A percentile compares a stretch with the other conserved stretches of the same genome.
phyloP scores from a whole-genome alignment of 495 filamentous ascomycete genomes.

The Monascus purpureus region DNA sequence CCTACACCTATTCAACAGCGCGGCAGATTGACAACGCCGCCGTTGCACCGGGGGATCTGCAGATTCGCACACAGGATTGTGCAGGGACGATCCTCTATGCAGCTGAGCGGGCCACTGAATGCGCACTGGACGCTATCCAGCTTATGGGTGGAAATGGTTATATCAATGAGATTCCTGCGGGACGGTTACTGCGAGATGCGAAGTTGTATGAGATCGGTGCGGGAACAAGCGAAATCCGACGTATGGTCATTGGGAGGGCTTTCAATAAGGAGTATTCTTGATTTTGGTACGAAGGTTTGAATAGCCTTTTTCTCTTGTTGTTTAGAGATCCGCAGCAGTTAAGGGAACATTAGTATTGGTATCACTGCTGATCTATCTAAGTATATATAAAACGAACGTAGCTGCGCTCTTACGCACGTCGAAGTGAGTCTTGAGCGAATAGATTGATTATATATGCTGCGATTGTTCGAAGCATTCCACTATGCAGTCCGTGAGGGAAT shows the following conservation, averaged over 20 bases:
- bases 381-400: too few relatives aligned
- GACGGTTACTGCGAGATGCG: constrained; percentile 70
- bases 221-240: constrained; percentile 83
- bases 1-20: constrained; percentile 73
- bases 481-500: too few relatives aligned
- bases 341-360: too few relatives aligned
- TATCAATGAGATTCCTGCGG: constrained; percentile 86
- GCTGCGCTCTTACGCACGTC: too few relatives aligned
- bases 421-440: too few relatives aligned
- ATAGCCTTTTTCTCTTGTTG: too few relatives aligned
- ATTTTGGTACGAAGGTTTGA: too few relatives aligned
- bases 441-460: too few relatives aligned
- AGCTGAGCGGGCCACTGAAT: constrained; percentile 84
- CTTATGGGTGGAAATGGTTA: constrained; percentile 93
- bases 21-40: constrained; percentile 58
- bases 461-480: too few relatives aligned
- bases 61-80: constrained; percentile 76
- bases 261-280: constrained; percentile 81
- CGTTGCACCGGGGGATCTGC: constrained; percentile 16
- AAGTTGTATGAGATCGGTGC: constrained; percentile 96
- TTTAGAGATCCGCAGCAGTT: too few relatives aligned
- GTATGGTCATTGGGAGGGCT: constrained; percentile 87
- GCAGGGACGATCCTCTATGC: constrained; percentile 91
- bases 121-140: constrained; percentile 81
- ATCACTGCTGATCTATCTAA: too few relatives aligned